Conservation (phyloP, 2,329 filamentous ascomycete species). For the Sporothrix brasiliensis region DNA sequence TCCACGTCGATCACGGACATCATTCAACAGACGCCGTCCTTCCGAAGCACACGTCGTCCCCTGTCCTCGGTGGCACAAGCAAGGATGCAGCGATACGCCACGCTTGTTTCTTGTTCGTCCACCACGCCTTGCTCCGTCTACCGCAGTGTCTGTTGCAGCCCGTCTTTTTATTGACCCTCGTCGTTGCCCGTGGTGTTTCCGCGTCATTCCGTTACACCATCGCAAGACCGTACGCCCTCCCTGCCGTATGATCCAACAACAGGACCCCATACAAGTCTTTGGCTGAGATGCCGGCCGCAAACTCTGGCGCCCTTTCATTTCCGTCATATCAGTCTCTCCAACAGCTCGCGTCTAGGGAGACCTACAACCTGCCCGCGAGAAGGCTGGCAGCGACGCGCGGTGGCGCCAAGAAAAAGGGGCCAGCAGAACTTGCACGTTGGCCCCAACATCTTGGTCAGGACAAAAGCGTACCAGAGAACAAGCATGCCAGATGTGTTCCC, state of each 20-base stretch:
- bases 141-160: not conserved
- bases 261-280: not conserved
- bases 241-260: not conserved
- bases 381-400: not conserved
- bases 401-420: not conserved
- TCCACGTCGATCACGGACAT: too few relatives aligned
- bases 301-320: not conserved
- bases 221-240: not conserved
- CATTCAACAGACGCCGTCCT: too few relatives aligned
- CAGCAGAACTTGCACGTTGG: too few relatives aligned
- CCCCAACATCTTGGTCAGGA: not conserved
- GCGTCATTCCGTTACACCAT: not conserved
- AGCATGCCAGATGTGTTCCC: too few relatives aligned
- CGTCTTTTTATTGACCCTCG: not conserved
- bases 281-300: not conserved
- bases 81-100: not conserved
- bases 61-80: too few relatives aligned
- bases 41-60: too few relatives aligned
- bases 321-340: not conserved
- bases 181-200: not conserved
- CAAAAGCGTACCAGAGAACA: not conserved
- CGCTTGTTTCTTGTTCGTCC: not conserved
- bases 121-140: not conserved
- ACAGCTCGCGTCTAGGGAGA: slow-evolving; percentile 4
- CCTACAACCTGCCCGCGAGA: not conserved